Percentiles rank a stretch among this genome's conserved stretches.
Conservation (phyloP, 2,329 filamentous ascomycete genomes). For the Fusarium beomiforme region DNA sequence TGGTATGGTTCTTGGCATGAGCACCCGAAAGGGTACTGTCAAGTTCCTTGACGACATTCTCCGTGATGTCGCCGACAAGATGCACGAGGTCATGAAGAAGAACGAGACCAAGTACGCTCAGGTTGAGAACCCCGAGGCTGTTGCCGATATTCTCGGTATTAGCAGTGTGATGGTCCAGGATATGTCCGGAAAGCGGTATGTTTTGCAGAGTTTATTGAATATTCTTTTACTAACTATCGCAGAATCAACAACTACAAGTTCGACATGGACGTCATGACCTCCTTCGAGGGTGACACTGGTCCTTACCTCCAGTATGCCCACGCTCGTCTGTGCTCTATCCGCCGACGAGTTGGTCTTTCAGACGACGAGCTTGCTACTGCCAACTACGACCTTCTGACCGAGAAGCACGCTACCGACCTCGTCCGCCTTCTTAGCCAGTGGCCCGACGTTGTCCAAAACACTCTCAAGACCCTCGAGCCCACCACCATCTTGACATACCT, state of each 20-base stretch:
- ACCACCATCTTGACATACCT: slow-evolving; percentile 67
- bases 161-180: slow-evolving; percentile 98
- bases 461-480: slow-evolving; percentile 84
- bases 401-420: slow-evolving; percentile 77
- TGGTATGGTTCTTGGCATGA: slow-evolving; percentile 76
- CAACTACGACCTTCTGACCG: slow-evolving; percentile 74
- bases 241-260: slow-evolving; percentile 75
- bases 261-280: slow-evolving; percentile 83
- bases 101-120: slow-evolving; percentile 92
- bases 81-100: slow-evolving; percentile 97
- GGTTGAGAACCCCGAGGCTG: slow-evolving; percentile 82
- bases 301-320: slow-evolving; percentile 88
- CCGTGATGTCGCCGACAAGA: slow-evolving; percentile 85
- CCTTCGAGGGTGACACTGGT: slow-evolving; percentile 86
- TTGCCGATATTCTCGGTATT: slow-evolving; percentile 90
- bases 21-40: slow-evolving; percentile 76
- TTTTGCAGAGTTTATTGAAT: neutral
- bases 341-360: slow-evolving; percentile 63
- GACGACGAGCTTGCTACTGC: slow-evolving; percentile 69
- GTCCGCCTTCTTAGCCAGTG: slow-evolving; percentile 82
- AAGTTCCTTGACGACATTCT: slow-evolving; percentile 67
- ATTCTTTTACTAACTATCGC: slow-evolving; percentile 6
- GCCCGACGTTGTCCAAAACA: slow-evolving; percentile 86
- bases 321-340: slow-evolving; percentile 74
- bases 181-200: slow-evolving; percentile 91